Evolutionary conservation across 305 asterid genomes (phyloP).

Genomic region (Fraxinus albicans): DNA sequence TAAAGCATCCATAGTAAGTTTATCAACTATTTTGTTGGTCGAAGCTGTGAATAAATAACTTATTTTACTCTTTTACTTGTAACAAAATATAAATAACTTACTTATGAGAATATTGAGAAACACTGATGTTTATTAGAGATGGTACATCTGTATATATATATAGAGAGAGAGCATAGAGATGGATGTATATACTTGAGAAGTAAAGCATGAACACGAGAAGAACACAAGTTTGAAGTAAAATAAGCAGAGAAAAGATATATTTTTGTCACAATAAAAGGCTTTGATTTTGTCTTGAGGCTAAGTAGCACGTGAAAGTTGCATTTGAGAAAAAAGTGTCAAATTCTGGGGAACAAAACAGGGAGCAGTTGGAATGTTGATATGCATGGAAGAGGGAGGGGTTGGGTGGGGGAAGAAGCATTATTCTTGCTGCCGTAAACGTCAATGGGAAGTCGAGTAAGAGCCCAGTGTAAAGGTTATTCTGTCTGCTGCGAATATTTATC

Average conservation of each 20-base stretch:
- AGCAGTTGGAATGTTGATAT: conserved; percentile 24
- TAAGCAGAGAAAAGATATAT: not conserved
- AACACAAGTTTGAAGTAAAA: not conserved
- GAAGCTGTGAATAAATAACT: not conserved
- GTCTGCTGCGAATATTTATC: not conserved
- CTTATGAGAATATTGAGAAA: not conserved
- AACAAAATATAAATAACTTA: not conserved
- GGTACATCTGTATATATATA: not conserved
- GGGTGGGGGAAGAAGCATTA: not conserved
- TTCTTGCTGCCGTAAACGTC: not conserved
- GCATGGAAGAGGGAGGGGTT: not conserved
- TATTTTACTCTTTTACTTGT: not conserved
- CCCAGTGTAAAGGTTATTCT: not conserved
- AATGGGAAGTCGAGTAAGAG: not conserved
- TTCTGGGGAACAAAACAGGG: conserved; percentile 14
- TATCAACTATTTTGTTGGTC: not conserved
- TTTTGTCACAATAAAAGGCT: conserved; percentile 30
- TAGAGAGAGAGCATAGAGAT: not conserved
- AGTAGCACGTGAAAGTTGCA: conserved; percentile 31
- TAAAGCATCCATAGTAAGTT: not conserved
- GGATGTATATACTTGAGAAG: not conserved
- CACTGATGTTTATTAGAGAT: not conserved
- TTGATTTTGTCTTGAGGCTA: not conserved
- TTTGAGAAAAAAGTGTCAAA: conserved; percentile 8
- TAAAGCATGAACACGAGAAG: conserved; percentile 22